Evolutionary conservation across 2,329 filamentous ascomycete genomes (phyloP).

Genomic region (Orbilia ellipsospora): DNA sequence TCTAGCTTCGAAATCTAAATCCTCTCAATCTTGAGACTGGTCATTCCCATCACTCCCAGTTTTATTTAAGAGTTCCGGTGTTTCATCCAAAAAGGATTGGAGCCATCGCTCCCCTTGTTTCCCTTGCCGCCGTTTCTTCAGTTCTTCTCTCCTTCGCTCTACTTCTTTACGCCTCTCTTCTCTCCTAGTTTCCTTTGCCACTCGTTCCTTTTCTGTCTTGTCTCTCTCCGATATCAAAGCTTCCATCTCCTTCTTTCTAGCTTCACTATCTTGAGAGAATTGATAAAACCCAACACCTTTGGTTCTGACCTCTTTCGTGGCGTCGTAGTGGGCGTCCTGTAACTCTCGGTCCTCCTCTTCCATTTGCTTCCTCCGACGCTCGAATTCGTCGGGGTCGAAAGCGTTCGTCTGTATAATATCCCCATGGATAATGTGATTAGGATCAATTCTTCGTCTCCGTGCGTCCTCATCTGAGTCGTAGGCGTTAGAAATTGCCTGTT

Average conservation of each 20-base stretch:
- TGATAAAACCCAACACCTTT: constrained; percentile 93
- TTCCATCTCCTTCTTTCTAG: constrained; percentile 78
- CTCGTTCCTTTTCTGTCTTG: constrained; percentile 73
- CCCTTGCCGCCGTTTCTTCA: constrained; percentile 69
- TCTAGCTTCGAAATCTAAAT: neutral
- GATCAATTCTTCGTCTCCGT: constrained; percentile 58
- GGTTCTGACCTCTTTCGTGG: constrained; percentile 80
- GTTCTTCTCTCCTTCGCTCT: constrained; percentile 62
- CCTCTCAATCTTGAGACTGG: constrained; percentile 4
- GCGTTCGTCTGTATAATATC: constrained; percentile 85
- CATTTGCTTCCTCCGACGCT: constrained; percentile 73
- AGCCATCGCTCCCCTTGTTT: constrained; percentile 79
- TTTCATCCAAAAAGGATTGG: constrained; percentile 67
- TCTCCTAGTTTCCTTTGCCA: constrained; percentile 70
- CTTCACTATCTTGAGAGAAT: constrained; percentile 80
- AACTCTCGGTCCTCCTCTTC: constrained; percentile 79
- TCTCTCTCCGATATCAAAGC: constrained; percentile 74
- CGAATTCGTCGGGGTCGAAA: constrained; percentile 77
- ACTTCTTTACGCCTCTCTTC: constrained; percentile 66
- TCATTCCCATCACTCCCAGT: constrained; percentile 10
- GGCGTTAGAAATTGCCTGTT: constrained; percentile 32
- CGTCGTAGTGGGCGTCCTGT: constrained; percentile 88
- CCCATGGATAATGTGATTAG: constrained; percentile 79
- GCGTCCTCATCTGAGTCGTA: constrained; percentile 52
- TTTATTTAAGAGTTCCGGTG: constrained; percentile 36